Evolutionary conservation across 129 eudicot genomes (phyloP).

Genomic region (Solidago caesia): DNA sequence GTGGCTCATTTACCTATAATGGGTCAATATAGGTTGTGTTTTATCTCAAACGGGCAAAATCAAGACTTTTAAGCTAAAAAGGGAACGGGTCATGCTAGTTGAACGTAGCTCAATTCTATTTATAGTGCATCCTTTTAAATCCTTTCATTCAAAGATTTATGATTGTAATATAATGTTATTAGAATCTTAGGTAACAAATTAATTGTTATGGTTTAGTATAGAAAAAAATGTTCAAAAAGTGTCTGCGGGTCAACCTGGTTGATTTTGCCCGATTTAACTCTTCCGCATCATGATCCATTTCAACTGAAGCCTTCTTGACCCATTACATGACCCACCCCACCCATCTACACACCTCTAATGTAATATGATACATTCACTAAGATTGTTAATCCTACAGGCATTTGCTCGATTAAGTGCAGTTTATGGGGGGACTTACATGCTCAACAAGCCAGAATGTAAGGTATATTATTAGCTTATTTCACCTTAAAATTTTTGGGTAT

Average conservation of each 20-base stretch:
- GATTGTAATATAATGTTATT: background rate
- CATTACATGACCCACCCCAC: background rate
- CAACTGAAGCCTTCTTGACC: background rate
- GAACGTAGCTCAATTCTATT: background rate
- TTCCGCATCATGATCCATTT: background rate
- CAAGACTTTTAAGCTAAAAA: background rate
- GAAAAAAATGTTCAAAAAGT: background rate
- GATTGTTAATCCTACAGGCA: slow-evolving; percentile 45
- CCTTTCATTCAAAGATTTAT: background rate
- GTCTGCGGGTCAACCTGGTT: background rate
- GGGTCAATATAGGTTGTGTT: background rate
- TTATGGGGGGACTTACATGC: slow-evolving; percentile 98
- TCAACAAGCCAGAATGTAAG: slow-evolving; percentile 89
- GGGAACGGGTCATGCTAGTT: background rate
- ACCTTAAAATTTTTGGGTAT: too few species aligned
- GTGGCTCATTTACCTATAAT: background rate
- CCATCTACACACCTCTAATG: slow-evolving; percentile 15
- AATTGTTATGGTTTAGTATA: background rate
- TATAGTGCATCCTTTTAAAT: slow-evolving; percentile 7
- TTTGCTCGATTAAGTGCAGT: slow-evolving; percentile 99
- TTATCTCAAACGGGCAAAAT: slow-evolving; percentile 5
- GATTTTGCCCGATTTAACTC: background rate
- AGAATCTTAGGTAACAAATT: background rate
- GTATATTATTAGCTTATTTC: slow-evolving; percentile 30
- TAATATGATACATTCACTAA: slow-evolving; percentile 3